phyloP scores from a whole-genome alignment of 345 rosid genomes.

The Carallia brachiata region DNA sequence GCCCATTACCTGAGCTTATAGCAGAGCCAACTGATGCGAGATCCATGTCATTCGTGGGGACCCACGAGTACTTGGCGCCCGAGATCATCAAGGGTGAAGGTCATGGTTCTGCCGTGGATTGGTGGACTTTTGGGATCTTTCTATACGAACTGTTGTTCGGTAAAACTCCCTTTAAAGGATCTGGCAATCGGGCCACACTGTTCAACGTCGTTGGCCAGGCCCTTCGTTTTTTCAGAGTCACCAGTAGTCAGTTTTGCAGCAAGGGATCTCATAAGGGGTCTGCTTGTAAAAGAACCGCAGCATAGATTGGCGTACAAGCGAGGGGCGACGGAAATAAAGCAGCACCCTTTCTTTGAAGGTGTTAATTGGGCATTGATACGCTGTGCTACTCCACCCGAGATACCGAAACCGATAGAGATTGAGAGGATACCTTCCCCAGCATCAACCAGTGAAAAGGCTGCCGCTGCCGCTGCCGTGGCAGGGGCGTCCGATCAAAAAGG shows the following conservation, averaged over 20 bases:
- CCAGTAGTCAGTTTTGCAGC: conserved; percentile 81
- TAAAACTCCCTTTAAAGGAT: conserved; percentile 90
- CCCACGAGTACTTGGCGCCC: conserved; percentile 85
- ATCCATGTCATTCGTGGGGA: conserved; percentile 94
- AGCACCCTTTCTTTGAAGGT: conserved; percentile 89
- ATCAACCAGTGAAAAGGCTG: conserved; percentile 48
- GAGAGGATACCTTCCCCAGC: conserved; percentile 47
- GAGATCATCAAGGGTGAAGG: conserved; percentile 96
- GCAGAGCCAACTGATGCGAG: conserved; percentile 93
- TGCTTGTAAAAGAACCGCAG: conserved; percentile 86
- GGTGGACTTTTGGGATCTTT: conserved; percentile 97
- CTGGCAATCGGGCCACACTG: conserved; percentile 78
- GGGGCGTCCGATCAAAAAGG: conserved; percentile 53
- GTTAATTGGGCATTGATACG: conserved; percentile 92
- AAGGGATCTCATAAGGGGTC: conserved; percentile 72
- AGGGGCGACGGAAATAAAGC: conserved; percentile 92
- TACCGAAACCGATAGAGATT: conserved; percentile 75
- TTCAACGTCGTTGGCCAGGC: conserved; percentile 94
- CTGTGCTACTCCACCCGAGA: conserved; percentile 83
- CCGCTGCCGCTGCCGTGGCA: conserved; percentile 26
- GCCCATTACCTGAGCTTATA: conserved; percentile 81
- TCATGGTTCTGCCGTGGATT: conserved; percentile 95
- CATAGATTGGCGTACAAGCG: conserved; percentile 78
- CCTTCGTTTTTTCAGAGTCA: conserved; percentile 79
- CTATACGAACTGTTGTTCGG: conserved; percentile 82